Percentiles rank a stretch among this genome's conserved stretches.
Evolutionary conservation across 2,329 filamentous ascomycete genomes (phyloP).

Genomic region (Stemphylium vesicarium): DNA sequence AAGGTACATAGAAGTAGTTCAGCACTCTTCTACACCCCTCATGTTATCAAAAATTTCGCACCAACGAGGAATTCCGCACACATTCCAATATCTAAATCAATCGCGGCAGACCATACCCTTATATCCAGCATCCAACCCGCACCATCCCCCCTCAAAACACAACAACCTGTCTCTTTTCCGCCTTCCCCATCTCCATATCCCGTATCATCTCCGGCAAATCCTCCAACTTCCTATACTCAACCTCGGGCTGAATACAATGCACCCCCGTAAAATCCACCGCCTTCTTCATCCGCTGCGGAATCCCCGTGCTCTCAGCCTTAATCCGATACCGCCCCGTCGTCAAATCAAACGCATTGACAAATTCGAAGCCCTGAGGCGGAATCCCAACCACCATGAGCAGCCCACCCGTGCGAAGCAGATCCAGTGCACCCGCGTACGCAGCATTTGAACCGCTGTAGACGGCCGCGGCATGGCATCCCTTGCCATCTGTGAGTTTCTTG

Average conservation of each 20-base stretch:
- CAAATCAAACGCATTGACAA: conserved; percentile 50
- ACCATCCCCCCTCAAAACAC: conserved; percentile 31
- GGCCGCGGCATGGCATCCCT: conserved; percentile 52
- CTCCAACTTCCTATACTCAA: conserved; percentile 50
- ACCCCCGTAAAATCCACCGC: conserved; percentile 54
- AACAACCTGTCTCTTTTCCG: conserved; percentile 48
- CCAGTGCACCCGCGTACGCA: conserved; percentile 48
- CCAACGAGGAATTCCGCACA: too few relatives aligned
- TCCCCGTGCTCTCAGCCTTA: conserved; percentile 53
- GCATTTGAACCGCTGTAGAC: conserved; percentile 51
- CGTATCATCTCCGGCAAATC: conserved; percentile 49
- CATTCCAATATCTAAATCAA: too few relatives aligned
- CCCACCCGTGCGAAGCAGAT: conserved; percentile 48
- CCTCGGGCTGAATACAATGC: conserved; percentile 51
- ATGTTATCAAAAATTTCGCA: too few relatives aligned
- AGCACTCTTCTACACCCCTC: too few relatives aligned
- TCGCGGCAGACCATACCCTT: too few relatives aligned
- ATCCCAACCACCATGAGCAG: conserved; percentile 55
- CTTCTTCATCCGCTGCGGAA: conserved; percentile 53
- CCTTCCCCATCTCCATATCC: conserved; percentile 49
- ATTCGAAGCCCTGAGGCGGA: conserved; percentile 45
- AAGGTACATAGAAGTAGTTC: too few relatives aligned
- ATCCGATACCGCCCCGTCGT: conserved; percentile 51
- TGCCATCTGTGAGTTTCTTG: conserved; percentile 49
- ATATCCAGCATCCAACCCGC: not conserved